Base-by-base conservation (phyloP, 2,329 filamentous ascomycete species). In the Fusarium praegraminearum region DNA sequence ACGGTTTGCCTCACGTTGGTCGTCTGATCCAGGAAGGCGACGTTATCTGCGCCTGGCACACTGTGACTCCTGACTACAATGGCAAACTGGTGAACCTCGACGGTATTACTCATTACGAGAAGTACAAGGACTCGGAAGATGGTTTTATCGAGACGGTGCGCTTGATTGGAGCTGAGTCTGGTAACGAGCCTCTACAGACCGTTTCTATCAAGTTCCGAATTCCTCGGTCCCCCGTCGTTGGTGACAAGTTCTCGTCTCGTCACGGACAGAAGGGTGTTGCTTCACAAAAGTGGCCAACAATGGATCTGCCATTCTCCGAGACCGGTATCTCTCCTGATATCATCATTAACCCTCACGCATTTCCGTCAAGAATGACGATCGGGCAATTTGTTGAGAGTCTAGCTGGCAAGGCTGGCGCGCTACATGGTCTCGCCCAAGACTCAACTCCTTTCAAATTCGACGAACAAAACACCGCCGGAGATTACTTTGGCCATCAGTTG, bases 271-370 rank as follows among this genome's bases (percentile, higher is more conserved):
- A 99, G 82, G 96, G 96, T 89, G 96, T 98, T 52, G 91, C 88
- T 76, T 98, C 94, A 20, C 95, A 98, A 78, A 96, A 98, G 79
- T 99, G 96, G 94, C 96, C 94, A 1, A 88, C 90, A 4, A 84
- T 92, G 62, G 94, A 98, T 79, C 96, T 99, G 93, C 96, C 96
- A 5, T 99, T 98, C 82, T 94, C 93, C 4, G 96, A 99, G 82
- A 93, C 92, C 8, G 96, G 96, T 56, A 98, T 99, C 65, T 94
- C 98, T 77, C 96, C 96, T 12, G 96, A 99, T 80, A 87, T 97
- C 75, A 99, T 99, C 81, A 99, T 99, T 85, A 99, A 99, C 83
- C 96, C 96, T 41, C 96, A 99, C 86, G 96, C 96, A 77, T 99
- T 99, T 87, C 96, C 96, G 10, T 98, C 95, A 46, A 94, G 96